Percentiles rank a stretch among this genome's conserved stretches.
These are phyloP conservation scores for Pelargonium citronellum DNA, from an alignment of 441 rosid species.

Conservation along the genomic window DNA sequence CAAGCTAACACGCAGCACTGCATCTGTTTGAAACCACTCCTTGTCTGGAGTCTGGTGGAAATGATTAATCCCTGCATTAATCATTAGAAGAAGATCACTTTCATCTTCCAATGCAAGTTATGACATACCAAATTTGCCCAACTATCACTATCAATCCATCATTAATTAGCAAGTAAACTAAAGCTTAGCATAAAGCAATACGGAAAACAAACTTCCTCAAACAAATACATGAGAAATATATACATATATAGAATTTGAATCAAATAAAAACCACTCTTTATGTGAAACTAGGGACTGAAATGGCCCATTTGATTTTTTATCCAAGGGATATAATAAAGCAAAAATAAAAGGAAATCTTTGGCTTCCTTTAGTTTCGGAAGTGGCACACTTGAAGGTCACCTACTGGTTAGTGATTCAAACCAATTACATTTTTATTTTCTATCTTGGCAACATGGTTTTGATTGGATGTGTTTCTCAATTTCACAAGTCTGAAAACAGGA, in stretches of 20 bases:
- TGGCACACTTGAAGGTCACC: slow-evolving; percentile 84
- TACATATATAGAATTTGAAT: too few relatives aligned
- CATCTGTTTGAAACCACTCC: slow-evolving; percentile 85
- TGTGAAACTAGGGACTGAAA: too few relatives aligned
- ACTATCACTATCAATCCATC: too few relatives aligned
- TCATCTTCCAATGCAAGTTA: too few relatives aligned
- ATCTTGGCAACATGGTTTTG: neutral
- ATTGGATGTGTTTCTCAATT: neutral
- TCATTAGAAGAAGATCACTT: too few relatives aligned
- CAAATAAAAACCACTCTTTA: too few relatives aligned
- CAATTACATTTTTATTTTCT: neutral
- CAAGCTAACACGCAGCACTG: slow-evolving; percentile 92
- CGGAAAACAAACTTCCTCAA: too few relatives aligned
- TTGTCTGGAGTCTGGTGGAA: slow-evolving; percentile 17
- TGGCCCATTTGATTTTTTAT: too few relatives aligned
- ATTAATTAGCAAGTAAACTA: too few relatives aligned
- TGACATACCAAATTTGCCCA: too few relatives aligned
- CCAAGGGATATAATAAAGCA: slow-evolving; percentile 24
- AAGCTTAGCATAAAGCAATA: too few relatives aligned
- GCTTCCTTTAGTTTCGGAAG: slow-evolving; percentile 58
- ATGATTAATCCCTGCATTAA: slow-evolving; percentile 11
- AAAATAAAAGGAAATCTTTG: slow-evolving; percentile 33
- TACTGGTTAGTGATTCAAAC: slow-evolving; percentile 46
- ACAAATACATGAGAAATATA: too few relatives aligned
- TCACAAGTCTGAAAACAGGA: neutral